Percentiles rank a stretch among this genome's conserved stretches.
Conservation (phyloP, 495 filamentous ascomycete genomes). For the Hypoxylon subgilvum region DNA sequence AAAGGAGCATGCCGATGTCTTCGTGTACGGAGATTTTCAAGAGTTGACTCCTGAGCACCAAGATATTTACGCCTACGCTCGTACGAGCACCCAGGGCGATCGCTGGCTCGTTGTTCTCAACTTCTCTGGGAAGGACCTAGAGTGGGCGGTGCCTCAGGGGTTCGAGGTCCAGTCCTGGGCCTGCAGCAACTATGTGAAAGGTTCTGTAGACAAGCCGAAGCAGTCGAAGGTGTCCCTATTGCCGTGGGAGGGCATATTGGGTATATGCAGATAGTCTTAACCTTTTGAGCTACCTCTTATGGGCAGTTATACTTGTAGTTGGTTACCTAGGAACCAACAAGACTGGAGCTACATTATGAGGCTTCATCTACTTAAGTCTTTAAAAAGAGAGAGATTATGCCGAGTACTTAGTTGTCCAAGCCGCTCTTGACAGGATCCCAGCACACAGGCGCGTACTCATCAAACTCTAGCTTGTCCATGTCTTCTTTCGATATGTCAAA, state of each 20-base stretch:
- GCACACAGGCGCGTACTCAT: constrained; percentile 66
- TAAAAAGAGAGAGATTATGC: no score
- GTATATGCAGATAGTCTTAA: constrained; percentile 20
- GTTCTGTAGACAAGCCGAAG: constrained; percentile 22
- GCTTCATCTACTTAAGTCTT: no score
- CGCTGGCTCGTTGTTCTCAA: constrained; percentile 41
- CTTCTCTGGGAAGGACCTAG: constrained; percentile 31
- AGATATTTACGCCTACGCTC: constrained; percentile 39
- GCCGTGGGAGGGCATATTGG: constrained; percentile 37
- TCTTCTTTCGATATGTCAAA: constrained; percentile 76
- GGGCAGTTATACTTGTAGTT: background rate
- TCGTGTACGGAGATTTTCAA: constrained; percentile 67
- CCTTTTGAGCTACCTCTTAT: background rate
- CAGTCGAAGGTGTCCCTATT: constrained; percentile 23
- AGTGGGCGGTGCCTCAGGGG: constrained; percentile 27
- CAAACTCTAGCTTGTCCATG: constrained; percentile 57
- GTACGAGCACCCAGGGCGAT: constrained; percentile 31
- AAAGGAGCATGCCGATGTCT: constrained; percentile 59
- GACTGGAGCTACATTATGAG: no score
- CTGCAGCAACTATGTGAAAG: constrained; percentile 23
- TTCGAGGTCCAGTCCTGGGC: constrained; percentile 24
- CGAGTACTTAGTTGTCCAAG: constrained; percentile 33
- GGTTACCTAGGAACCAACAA: background rate
- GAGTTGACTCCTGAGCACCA: constrained; percentile 34
- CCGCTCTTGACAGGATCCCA: constrained; percentile 73